Percentiles rank a stretch among this genome's conserved stretches.
phyloP scores from a whole-genome alignment of 345 rosid species.

The Citrus glauca region DNA sequence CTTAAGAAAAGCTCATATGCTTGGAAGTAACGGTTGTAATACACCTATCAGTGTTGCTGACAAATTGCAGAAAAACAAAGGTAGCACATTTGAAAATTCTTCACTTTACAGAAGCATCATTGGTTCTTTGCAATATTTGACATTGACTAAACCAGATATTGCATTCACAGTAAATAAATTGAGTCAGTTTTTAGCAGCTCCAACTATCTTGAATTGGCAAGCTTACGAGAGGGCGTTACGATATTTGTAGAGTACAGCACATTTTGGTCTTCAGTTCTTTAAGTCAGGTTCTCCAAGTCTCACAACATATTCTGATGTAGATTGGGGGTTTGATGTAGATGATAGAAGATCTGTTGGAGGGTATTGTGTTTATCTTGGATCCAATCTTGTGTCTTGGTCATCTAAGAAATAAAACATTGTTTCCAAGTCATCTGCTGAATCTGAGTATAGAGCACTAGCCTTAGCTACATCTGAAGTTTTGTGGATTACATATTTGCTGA shows the following conservation, averaged over 20 bases:
- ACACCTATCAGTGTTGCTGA: neutral
- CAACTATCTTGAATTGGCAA: neutral
- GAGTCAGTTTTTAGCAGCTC: neutral
- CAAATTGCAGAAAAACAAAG: rapidly evolving
- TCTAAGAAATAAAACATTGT: no score
- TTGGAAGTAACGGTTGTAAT: neutral
- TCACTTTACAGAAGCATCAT: neutral
- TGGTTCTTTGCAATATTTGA: neutral
- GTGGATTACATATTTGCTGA: no score
- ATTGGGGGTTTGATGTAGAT: no score
- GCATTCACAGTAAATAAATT: neutral
- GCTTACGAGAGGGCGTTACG: neutral
- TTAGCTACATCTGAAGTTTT: no score
- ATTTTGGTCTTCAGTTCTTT: no score
- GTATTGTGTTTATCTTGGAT: no score
- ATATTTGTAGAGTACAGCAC: neutral
- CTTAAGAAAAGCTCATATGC: neutral
- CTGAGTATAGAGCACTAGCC: rapidly evolving
- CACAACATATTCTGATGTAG: no score
- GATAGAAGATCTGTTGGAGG: no score
- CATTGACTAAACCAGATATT: neutral
- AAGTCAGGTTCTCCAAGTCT: rapidly evolving
- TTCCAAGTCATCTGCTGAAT: no score
- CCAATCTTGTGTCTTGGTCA: no score
- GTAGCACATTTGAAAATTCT: neutral